Evolutionary conservation across 169 alveolate genomes (phyloP).

Genomic region (Plasmodium fragile): DNA sequence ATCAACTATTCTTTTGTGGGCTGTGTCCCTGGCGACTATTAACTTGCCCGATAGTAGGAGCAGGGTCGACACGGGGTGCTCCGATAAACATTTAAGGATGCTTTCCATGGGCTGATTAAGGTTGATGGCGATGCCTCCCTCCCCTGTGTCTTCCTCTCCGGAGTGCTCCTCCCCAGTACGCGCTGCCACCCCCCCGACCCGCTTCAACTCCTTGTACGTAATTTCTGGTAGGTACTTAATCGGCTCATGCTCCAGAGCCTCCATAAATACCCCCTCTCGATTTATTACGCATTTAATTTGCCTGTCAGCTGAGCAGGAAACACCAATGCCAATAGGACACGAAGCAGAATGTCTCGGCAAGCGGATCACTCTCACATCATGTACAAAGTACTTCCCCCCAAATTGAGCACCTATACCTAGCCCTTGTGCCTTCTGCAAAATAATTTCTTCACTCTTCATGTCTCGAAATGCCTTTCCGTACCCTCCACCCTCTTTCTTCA

Average conservation of each 20-base stretch:
- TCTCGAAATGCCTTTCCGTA: slow-evolving; percentile 91
- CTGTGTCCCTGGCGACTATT: slow-evolving; percentile 93
- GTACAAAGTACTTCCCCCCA: slow-evolving; percentile 93
- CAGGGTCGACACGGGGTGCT: slow-evolving; percentile 87
- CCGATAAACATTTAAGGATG: slow-evolving; percentile 77
- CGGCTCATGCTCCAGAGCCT: slow-evolving; percentile 91
- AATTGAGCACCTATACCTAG: slow-evolving; percentile 94
- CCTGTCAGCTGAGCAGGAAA: slow-evolving; percentile 93
- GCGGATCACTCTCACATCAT: slow-evolving; percentile 91
- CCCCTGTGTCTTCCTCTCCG: neutral
- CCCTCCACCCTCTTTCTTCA: slow-evolving; percentile 86
- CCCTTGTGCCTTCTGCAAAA: slow-evolving; percentile 79
- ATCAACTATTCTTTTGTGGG: slow-evolving; percentile 89
- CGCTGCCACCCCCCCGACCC: neutral
- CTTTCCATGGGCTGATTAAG: slow-evolving; percentile 88
- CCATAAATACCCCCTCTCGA: slow-evolving; percentile 87
- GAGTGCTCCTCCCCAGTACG: neutral
- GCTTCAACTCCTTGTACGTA: slow-evolving; percentile 27
- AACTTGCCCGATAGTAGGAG: slow-evolving; percentile 85
- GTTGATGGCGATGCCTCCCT: slow-evolving; percentile 79
- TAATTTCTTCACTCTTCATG: slow-evolving; percentile 82
- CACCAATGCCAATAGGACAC: slow-evolving; percentile 92
- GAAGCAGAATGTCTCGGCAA: slow-evolving; percentile 94
- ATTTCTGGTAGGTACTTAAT: slow-evolving; percentile 82
- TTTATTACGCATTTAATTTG: slow-evolving; percentile 86